Conservation (phyloP, 176 grass and related monocot species). For the Guadua angustifolia region DNA sequence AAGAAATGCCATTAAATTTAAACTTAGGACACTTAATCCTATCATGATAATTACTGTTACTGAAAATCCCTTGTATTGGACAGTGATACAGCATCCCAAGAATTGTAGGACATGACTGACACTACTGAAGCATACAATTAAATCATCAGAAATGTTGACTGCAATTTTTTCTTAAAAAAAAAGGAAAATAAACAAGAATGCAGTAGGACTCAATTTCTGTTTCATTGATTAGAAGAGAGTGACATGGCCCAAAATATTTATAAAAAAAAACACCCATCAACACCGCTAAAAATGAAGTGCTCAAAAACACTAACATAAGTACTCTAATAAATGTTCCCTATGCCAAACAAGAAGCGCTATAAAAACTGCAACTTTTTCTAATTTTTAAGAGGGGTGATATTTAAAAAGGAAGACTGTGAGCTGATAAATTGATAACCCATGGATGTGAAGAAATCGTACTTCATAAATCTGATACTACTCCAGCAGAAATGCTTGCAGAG, state of each 20-base stretch:
- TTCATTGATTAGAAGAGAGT: neutral
- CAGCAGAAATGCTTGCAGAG: slow-evolving; percentile 5
- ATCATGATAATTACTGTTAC: neutral
- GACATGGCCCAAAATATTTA: neutral
- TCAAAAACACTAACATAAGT: neutral
- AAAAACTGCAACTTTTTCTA: neutral
- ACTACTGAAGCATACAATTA: neutral
- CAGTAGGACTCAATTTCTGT: slow-evolving; percentile 8
- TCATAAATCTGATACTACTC: slow-evolving; percentile 1
- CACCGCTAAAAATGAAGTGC: neutral
- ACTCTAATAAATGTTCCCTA: neutral
- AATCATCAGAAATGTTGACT: slow-evolving; percentile 17
- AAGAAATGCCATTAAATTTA: neutral
- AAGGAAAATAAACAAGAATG: neutral
- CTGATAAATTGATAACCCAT: slow-evolving; percentile 16
- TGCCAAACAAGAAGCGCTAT: neutral
- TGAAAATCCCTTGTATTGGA: neutral
- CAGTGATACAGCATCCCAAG: neutral
- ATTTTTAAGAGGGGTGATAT: neutral
- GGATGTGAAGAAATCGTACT: slow-evolving; percentile 13
- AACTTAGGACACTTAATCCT: neutral
- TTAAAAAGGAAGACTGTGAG: neutral
- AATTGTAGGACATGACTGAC: neutral
- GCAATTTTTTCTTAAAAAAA: neutral
- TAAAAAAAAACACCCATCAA: neutral